These are phyloP conservation scores for Nelumbo lutea DNA, from an alignment of 164 flowering plant species.

Conservation along the genomic window DNA sequence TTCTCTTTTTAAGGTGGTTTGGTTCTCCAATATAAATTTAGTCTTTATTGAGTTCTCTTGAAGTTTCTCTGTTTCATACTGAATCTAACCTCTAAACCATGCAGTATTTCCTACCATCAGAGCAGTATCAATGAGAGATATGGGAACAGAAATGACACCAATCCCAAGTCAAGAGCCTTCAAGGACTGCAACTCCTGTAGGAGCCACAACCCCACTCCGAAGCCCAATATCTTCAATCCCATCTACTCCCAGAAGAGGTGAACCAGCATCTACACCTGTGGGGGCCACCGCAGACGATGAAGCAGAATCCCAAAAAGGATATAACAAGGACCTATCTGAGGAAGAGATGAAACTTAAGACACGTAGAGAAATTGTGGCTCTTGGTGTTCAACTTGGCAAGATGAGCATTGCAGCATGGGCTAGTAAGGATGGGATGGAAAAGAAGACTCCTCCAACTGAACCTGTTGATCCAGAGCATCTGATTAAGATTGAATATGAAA, in stretches of 20 bases:
- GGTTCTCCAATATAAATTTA: background rate
- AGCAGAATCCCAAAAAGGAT: constrained; percentile 16
- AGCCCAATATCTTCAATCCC: constrained; percentile 83
- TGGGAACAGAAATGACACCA: constrained; percentile 99
- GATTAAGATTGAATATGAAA: constrained; percentile 43
- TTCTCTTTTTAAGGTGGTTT: background rate
- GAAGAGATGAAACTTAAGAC: constrained; percentile 71
- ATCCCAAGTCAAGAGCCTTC: constrained; percentile 86
- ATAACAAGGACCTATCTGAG: constrained; percentile 49
- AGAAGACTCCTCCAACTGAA: constrained; percentile 23
- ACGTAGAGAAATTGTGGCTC: constrained; percentile 76
- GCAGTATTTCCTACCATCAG: constrained; percentile 51
- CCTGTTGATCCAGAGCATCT: constrained; percentile 28
- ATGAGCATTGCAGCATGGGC: constrained; percentile 96
- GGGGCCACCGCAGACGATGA: constrained; percentile 27
- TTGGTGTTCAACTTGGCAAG: constrained; percentile 87
- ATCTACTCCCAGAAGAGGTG: constrained; percentile 72
- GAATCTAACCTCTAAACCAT: constrained; percentile 3
- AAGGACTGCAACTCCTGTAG: constrained; percentile 73
- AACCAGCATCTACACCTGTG: constrained; percentile 43
- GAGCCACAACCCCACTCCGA: constrained; percentile 72
- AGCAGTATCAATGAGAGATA: constrained; percentile 86
- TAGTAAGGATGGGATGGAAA: constrained; percentile 66
- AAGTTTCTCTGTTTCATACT: background rate
- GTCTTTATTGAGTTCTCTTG: background rate